Evolutionary conservation across 306 rosid species (phyloP).

Genomic region (Quercus dentata): DNA sequence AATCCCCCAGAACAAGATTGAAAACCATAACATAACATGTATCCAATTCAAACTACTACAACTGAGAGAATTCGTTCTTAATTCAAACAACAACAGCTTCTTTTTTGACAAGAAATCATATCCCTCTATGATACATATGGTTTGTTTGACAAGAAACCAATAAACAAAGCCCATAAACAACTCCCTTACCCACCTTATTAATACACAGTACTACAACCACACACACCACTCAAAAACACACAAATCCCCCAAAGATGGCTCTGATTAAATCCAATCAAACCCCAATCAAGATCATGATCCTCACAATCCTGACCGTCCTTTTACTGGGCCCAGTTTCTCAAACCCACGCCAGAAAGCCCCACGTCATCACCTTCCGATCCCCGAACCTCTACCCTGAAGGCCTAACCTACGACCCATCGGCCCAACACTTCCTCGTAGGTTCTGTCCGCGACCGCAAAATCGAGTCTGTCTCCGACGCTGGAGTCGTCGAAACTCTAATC

Average conservation of each 20-base stretch:
- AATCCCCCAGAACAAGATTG: too few relatives aligned
- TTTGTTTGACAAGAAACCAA: slow-evolving; percentile 13
- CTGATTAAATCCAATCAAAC: neutral
- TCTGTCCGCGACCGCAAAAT: slow-evolving; percentile 53
- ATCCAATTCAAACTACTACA: neutral
- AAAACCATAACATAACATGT: too few relatives aligned
- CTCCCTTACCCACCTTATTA: too few relatives aligned
- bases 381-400: slow-evolving; percentile 76
- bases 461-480: slow-evolving; percentile 67
- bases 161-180: too few relatives aligned
- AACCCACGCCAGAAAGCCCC: slow-evolving; percentile 36
- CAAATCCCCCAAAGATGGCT: slow-evolving; percentile 6
- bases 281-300: neutral
- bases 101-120: slow-evolving; percentile 9
- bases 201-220: too few relatives aligned
- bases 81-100: neutral
- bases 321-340: slow-evolving; percentile 13
- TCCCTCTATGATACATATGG: neutral
- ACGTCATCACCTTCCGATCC: slow-evolving; percentile 65
- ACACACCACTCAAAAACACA: neutral
- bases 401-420: slow-evolving; percentile 61
- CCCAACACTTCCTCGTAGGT: slow-evolving; percentile 67
- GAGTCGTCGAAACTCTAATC: slow-evolving; percentile 58
- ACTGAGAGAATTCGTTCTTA: neutral
- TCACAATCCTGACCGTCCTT: slow-evolving; percentile 15